Percentiles rank a stretch among this genome's conserved stretches.
phyloP scores from a whole-genome alignment of 768 basidiomycete genomes.

The Boletellus ananiceps region DNA sequence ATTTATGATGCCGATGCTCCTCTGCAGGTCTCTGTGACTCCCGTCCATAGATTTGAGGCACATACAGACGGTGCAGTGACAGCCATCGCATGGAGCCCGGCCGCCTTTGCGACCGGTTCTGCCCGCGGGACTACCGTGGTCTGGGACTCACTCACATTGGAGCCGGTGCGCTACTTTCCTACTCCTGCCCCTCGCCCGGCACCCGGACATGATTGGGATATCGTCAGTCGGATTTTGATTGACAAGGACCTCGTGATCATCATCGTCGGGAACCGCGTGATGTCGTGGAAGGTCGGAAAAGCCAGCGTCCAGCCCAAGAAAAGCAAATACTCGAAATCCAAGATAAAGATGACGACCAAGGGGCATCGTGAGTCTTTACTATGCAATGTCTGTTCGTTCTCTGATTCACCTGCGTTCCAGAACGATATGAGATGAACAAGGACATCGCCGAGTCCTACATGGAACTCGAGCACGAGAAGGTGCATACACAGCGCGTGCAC shows the following conservation, averaged over 20 bases:
- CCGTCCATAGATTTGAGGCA: slow-evolving; percentile 54
- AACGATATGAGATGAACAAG: slow-evolving; percentile 57
- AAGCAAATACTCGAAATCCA: slow-evolving; percentile 25
- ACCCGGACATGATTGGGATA: slow-evolving; percentile 35
- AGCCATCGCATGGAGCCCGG: slow-evolving; percentile 55
- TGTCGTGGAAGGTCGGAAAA: slow-evolving; percentile 64
- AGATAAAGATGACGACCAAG: slow-evolving; percentile 34
- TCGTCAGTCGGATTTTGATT: slow-evolving; percentile 55
- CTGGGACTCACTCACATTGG: slow-evolving; percentile 65
- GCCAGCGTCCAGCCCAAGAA: slow-evolving; percentile 34
- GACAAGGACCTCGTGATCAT: slow-evolving; percentile 53
- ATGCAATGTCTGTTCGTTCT: background rate
- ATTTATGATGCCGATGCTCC: slow-evolving; percentile 49
- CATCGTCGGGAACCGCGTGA: slow-evolving; percentile 54
- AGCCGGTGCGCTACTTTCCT: slow-evolving; percentile 50
- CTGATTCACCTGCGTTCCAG: slow-evolving; percentile 33
- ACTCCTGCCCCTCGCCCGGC: slow-evolving; percentile 39
- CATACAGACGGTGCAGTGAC: slow-evolving; percentile 62
- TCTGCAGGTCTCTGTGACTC: slow-evolving; percentile 21
- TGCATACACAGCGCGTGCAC: slow-evolving; percentile 33
- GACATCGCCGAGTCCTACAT: slow-evolving; percentile 56
- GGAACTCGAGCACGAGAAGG: slow-evolving; percentile 49
- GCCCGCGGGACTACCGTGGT: slow-evolving; percentile 52
- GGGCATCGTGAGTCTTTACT: slow-evolving; percentile 40
- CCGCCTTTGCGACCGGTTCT: slow-evolving; percentile 64